Evolutionary conservation across 495 filamentous ascomycete species (phyloP).

Genomic region (Patellaria atrata): DNA sequence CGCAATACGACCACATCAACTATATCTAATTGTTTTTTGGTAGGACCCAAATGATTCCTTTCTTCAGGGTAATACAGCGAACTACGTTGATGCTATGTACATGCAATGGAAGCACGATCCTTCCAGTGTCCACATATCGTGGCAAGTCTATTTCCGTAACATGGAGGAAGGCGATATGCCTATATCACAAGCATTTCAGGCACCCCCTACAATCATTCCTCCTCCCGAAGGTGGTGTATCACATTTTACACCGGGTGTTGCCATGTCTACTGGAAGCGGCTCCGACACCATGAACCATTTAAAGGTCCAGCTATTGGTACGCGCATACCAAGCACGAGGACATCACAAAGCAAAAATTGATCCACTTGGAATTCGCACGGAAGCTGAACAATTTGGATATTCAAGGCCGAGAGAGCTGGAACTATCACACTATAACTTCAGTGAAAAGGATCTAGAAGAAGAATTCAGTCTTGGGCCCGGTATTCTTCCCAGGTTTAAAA

Average conservation of each 20-base stretch:
- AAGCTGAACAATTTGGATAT: constrained; percentile 75
- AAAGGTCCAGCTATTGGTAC: constrained; percentile 92
- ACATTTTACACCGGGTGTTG: constrained; percentile 53
- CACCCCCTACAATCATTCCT: constrained; percentile 82
- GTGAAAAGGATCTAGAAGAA: constrained; percentile 82
- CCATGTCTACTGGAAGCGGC: constrained; percentile 51
- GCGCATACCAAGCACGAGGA: constrained; percentile 93
- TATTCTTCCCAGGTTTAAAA: constrained; percentile 87
- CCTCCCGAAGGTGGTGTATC: constrained; percentile 63
- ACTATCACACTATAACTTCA: constrained; percentile 86
- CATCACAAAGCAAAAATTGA: constrained; percentile 98
- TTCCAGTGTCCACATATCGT: constrained; percentile 87
- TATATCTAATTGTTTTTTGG: constrained; percentile 7
- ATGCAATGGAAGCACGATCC: constrained; percentile 91
- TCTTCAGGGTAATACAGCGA: constrained; percentile 84
- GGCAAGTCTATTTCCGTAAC: constrained; percentile 98
- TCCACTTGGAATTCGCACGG: constrained; percentile 80
- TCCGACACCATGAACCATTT: constrained; percentile 88
- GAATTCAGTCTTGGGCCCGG: constrained; percentile 88
- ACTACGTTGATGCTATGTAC: constrained; percentile 99
- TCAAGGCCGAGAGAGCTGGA: constrained; percentile 83
- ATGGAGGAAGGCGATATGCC: constrained; percentile 98
- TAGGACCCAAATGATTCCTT: constrained; percentile 88
- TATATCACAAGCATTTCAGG: constrained; percentile 88
- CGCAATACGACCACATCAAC: constrained; percentile 1